phyloP scores from a whole-genome alignment of 805 yeast species.

The Yamadazyma sp. region DNA sequence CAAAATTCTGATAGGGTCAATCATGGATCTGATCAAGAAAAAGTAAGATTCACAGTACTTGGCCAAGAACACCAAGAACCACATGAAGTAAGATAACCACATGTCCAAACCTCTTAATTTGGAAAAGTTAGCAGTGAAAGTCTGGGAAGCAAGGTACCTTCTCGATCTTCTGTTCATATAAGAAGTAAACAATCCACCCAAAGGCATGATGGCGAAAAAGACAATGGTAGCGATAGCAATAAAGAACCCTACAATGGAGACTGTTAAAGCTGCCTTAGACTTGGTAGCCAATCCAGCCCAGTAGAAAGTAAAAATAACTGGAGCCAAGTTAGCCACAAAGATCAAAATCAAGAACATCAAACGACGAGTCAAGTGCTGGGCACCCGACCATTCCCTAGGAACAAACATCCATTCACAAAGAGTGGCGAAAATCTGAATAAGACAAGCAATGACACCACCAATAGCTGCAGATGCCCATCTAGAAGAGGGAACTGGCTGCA shows the following conservation, averaged over 20 bases:
- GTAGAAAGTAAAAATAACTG: conserved; percentile 81
- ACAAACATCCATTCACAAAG: conserved; percentile 92
- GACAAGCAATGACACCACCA: conserved; percentile 85
- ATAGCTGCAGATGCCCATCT: conserved; percentile 91
- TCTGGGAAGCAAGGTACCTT: conserved; percentile 87
- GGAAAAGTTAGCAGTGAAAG: conserved; percentile 90
- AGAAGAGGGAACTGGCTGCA: conserved; percentile 86
- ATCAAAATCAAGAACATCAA: conserved; percentile 69
- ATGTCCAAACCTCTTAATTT: conserved; percentile 82
- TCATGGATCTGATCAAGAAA: conserved; percentile 82
- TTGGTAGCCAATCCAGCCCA: conserved; percentile 67
- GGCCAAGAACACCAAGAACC: conserved; percentile 88
- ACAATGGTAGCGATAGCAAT: conserved; percentile 80
- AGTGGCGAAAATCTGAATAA: conserved; percentile 84
- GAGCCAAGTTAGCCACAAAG: conserved; percentile 73
- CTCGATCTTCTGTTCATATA: conserved; percentile 86
- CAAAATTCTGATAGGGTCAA: conserved; percentile 93
- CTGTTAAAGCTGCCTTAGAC: conserved; percentile 72
- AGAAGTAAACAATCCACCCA: conserved; percentile 93
- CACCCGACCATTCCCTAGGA: conserved; percentile 99
- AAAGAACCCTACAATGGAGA: conserved; percentile 85
- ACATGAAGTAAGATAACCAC: conserved; percentile 93
- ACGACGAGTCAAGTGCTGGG: conserved; percentile 92
- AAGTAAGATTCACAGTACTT: conserved; percentile 88
- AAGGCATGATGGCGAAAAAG: conserved; percentile 92